Base-by-base conservation (phyloP, 306 rosid species). In the Chamaecrista fasciculata region DNA sequence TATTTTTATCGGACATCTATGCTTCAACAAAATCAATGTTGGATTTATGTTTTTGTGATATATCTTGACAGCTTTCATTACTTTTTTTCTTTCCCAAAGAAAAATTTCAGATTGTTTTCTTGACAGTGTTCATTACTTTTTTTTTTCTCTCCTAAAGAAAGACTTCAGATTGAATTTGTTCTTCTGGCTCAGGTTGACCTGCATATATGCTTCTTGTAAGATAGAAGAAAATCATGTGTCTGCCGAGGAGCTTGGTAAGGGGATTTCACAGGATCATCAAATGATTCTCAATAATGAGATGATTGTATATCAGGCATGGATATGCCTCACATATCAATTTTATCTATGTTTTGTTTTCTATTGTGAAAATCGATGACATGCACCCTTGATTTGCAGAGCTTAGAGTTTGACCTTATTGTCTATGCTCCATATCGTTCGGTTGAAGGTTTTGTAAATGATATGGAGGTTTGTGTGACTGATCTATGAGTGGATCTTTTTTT, bases 221-320 rank as follows among this genome's bases (percentile, higher is more conserved):
- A 91, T 94, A 80, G 99, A 94, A 87, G 99, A 94, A 85, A 95
- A 86, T 75, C 99, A 91, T 50, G 97, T 94, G 8, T 94, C 99
- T 37, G 97, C 96, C n/a, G 99, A 95, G 92, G 99, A 94, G 99
- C 92, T 91, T 52, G 99, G 99, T 80, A 91, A 91, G 86, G 97
- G 99, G 82, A 95, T 95, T 76, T 89, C 95, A 23, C 96, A 95
- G 89, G 99, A 95, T 78, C 96, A 95, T 82, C 97, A 89, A 85
- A 79, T 95, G 94, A 95, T 95, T 89, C 99, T 94, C 96, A 89
- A 87, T 81, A 83, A 91, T 75, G 99, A 95, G 99, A 89, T 94
- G 95, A 88, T 88, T 74, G 90, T 95, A 75, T 95, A 91, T 84
- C 96, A 91, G 99, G 97, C 96, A 95, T 84, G 99, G 81, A 84